Evolutionary conservation across 2,329 filamentous ascomycete species (phyloP).

Genomic region (Aspergillus sp.): DNA sequence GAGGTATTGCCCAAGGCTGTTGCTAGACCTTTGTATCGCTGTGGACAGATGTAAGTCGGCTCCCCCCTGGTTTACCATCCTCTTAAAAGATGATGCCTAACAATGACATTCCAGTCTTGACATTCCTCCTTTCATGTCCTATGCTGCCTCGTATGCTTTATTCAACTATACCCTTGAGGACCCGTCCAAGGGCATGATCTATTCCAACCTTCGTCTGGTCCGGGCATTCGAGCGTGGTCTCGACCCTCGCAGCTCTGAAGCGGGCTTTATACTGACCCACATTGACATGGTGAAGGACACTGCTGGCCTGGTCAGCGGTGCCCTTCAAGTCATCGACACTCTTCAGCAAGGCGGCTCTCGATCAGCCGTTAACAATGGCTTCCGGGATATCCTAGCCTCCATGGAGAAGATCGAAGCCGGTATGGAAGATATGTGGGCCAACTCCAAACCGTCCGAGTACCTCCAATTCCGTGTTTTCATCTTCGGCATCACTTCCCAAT

Average conservation of each 20-base stretch:
- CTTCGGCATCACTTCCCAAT: constrained; percentile 89
- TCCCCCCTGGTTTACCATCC: background rate
- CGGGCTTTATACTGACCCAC: constrained; percentile 93
- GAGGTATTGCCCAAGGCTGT: constrained; percentile 72
- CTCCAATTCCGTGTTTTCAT: constrained; percentile 94
- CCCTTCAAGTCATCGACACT: constrained; percentile 65
- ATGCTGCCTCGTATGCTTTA: constrained; percentile 62
- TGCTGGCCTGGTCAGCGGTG: constrained; percentile 71
- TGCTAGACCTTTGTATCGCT: constrained; percentile 77
- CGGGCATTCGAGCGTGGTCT: constrained; percentile 89
- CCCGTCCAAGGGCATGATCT: constrained; percentile 53
- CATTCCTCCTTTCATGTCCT: constrained; percentile 93
- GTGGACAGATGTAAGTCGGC: constrained; percentile 75
- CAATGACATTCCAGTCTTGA: constrained; percentile 50
- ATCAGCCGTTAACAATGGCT: constrained; percentile 62
- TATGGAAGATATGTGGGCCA: constrained; percentile 92
- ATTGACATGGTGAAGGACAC: constrained; percentile 94
- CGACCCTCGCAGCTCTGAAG: constrained; percentile 83
- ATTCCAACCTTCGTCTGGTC: constrained; percentile 73
- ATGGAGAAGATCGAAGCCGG: constrained; percentile 71
- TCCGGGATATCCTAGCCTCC: constrained; percentile 61
- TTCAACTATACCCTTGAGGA: constrained; percentile 65
- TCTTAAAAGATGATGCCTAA: background rate
- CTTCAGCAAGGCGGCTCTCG: constrained; percentile 53
- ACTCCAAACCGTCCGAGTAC: constrained; percentile 80